Evolutionary conservation across 106 monocot species (phyloP).

Genomic region (Apostasia ramifera): DNA sequence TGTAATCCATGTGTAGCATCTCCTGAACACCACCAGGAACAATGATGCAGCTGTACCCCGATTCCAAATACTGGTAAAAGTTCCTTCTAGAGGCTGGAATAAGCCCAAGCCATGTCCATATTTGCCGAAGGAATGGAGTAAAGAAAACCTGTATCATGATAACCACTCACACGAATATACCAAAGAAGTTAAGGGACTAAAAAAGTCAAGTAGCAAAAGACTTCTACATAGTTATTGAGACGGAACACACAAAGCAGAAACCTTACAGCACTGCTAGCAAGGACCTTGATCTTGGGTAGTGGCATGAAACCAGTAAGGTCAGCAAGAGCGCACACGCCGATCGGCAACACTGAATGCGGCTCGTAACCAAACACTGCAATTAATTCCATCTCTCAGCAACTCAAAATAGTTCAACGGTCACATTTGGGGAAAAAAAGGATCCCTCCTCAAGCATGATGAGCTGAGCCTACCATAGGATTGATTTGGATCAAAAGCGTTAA

Average conservation of each 20-base stretch:
- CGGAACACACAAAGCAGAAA: conserved; percentile 4
- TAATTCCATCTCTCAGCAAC: neutral
- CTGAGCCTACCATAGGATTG: conserved; percentile 57
- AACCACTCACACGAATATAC: too few relatives aligned
- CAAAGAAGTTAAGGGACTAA: neutral
- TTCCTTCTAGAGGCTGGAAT: conserved; percentile 69
- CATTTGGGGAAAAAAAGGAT: too few relatives aligned
- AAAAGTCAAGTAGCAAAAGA: neutral
- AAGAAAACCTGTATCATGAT: conserved; percentile 52
- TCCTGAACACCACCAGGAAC: conserved; percentile 89
- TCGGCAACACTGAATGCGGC: conserved; percentile 88
- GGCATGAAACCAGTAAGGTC: conserved; percentile 78
- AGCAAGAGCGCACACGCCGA: conserved; percentile 51
- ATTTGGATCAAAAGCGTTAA: conserved; percentile 59
- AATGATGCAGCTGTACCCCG: conserved; percentile 74
- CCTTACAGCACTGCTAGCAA: conserved; percentile 92
- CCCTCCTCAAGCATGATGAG: too few relatives aligned
- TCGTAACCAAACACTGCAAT: conserved; percentile 87
- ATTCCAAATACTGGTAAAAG: conserved; percentile 45
- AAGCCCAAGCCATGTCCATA: conserved; percentile 91
- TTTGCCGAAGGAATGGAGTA: conserved; percentile 81
- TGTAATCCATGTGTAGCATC: conserved; percentile 71
- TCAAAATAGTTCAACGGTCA: too few relatives aligned
- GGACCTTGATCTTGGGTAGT: conserved; percentile 72
- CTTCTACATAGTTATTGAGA: too few relatives aligned